Conservation (phyloP, 169 alveolate species). For the Eimeria necatrix region DNA sequence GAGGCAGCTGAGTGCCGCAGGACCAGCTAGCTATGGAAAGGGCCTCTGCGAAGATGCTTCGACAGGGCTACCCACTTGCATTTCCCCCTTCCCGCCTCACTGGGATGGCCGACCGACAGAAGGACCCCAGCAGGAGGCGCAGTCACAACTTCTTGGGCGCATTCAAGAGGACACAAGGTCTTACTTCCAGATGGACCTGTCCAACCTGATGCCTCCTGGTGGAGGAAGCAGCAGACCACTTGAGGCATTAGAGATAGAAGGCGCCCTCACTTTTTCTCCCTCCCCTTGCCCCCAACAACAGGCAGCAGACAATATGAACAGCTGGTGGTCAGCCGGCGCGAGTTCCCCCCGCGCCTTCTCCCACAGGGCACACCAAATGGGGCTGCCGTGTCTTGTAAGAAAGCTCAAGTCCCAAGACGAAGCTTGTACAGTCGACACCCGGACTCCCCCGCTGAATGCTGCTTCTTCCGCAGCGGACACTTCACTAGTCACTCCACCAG, state of each 20-base stretch:
- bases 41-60: background rate
- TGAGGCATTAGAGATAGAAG: background rate
- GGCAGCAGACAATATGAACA: background rate
- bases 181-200: slow-evolving; percentile 21
- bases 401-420: background rate
- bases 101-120: background rate
- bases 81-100: background rate
- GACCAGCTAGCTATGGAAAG: too few species aligned
- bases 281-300: background rate
- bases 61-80: background rate
- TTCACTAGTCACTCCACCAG: background rate
- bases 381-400: slow-evolving; percentile 33
- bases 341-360: slow-evolving; percentile 49
- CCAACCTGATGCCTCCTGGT: slow-evolving; percentile 30
- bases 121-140: background rate
- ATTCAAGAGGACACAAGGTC: slow-evolving; percentile 24
- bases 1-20: too few species aligned
- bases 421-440: background rate
- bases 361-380: slow-evolving; percentile 63
- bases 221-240: background rate
- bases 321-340: background rate
- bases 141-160: background rate
- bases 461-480: too few species aligned
- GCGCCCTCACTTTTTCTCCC: background rate
- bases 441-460: background rate